phyloP scores from a whole-genome alignment of 2,329 filamentous ascomycete species.

The Stachybotrys elegans region DNA sequence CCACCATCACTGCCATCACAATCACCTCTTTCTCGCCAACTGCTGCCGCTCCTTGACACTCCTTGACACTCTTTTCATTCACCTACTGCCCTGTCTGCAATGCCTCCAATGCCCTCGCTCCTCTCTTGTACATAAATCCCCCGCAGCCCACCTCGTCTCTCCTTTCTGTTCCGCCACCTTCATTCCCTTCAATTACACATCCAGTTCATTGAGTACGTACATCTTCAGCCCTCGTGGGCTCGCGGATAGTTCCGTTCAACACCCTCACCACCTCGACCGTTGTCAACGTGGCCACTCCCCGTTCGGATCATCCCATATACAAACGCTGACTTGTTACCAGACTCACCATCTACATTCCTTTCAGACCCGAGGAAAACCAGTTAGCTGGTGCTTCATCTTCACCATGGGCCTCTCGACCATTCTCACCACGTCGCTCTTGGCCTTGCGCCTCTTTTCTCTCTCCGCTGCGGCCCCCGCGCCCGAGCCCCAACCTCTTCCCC shows the following conservation, averaged over 20 bases:
- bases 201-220: too few relatives aligned
- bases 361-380: slow-evolving; percentile 12
- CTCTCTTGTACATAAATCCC: background rate
- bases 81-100: too few relatives aligned
- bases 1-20: too few relatives aligned
- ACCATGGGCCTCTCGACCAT: slow-evolving; percentile 43
- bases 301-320: too few relatives aligned
- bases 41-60: slow-evolving; percentile 1
- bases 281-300: too few relatives aligned
- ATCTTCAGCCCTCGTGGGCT: too few relatives aligned
- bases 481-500: slow-evolving; percentile 3
- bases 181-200: background rate
- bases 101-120: too few relatives aligned
- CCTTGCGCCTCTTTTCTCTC: slow-evolving; percentile 34
- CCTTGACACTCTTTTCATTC: background rate
- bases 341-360: too few relatives aligned
- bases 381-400: slow-evolving; percentile 29
- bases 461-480: slow-evolving; percentile 26
- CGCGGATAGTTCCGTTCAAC: too few relatives aligned
- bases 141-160: background rate
- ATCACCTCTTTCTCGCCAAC: too few relatives aligned
- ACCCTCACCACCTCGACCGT: too few relatives aligned
- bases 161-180: background rate
- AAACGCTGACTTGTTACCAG: too few relatives aligned
- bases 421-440: slow-evolving; percentile 36